These are phyloP conservation scores for Citrus unshiu DNA, from an alignment of 345 rosid species.

Conservation along the genomic window DNA sequence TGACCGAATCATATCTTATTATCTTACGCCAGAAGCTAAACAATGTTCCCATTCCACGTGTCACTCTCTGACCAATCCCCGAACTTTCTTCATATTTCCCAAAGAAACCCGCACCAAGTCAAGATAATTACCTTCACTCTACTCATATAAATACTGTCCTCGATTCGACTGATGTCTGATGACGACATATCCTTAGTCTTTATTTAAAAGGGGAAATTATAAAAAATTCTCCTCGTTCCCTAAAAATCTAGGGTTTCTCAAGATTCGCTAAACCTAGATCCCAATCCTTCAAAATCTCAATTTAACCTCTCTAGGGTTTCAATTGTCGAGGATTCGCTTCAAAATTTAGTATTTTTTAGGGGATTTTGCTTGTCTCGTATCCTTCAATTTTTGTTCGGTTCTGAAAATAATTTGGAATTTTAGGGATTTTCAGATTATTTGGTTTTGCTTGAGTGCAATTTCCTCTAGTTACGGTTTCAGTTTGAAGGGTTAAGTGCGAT, in stretches of 20 bases:
- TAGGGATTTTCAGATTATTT: not conserved
- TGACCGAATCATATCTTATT: too few relatives aligned
- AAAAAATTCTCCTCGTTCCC: not conserved
- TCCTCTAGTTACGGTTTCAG: not conserved
- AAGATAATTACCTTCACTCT: not conserved
- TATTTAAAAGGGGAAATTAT: not conserved
- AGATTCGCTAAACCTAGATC: not conserved
- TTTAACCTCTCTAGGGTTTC: constrained; percentile 1
- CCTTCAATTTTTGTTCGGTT: not conserved
- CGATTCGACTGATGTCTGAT: not conserved
- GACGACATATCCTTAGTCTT: not conserved
- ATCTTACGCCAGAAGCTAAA: too few relatives aligned
- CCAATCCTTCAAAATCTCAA: not conserved
- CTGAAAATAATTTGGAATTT: not conserved
- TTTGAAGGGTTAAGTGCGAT: not conserved
- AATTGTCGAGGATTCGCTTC: not conserved
- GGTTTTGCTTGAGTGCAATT: not conserved
- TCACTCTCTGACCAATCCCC: not conserved
- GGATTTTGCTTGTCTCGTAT: not conserved
- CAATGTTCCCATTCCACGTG: not conserved
- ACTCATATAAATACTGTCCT: not conserved
- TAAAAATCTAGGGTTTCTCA: constrained; percentile 16
- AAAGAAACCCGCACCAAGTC: not conserved
- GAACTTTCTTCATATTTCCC: not conserved
- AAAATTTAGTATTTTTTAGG: not conserved